Evolutionary conservation across 192 early-diverging fungal genomes (phyloP), one percentile per base, ranked within the genome.

Genomic region (Coemansia sp.): DNA sequence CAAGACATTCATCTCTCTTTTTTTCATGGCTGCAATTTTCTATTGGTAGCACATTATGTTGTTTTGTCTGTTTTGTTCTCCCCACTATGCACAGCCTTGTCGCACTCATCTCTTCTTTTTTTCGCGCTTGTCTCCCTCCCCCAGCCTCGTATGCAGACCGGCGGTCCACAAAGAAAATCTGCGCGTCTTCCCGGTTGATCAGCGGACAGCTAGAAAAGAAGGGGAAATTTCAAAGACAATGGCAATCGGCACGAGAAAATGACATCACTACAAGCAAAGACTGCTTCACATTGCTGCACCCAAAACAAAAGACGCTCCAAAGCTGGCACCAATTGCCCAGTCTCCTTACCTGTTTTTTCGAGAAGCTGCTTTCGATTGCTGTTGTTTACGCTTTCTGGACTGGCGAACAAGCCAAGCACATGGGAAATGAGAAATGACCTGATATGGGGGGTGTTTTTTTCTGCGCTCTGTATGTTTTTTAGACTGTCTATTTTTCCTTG

Each of bases 381-480:
- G 39, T 42, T 42, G 39, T 42, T 42, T 42, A 42, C 14, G 39
- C 39, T 42, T 42, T 42, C 39, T 18, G 16, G 16, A 42, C 13
- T 16, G 39, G 39, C 16, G 39, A 42, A 42, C 39, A 9, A 42
- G 39, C 39, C 30, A 57, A 57, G 29, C 55, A 39, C 55, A 39
- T 57, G 55, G 34, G 20, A 57, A 57, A 36, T 16, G 23, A 32
- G 55, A 57, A 57, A 57, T 57, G 55, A 39, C 32, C 29, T 34
- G 55, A 57, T 39, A 34, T 39, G 1, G n/a, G n/a, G n/a, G n/a
- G 35, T 19, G 6, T 22, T n/a, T 25, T 39, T 34, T 57, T 57
- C 11, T 39, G 30, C 25, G 4, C 22, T 23, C 10, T 10, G 2
- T 23, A 13, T 51, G 20, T 27, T 27, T 27, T 13, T 6, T 10